Percentiles rank a stretch among this genome's conserved stretches.
Evolutionary conservation across 805 yeast genomes (phyloP).

Genomic region (Metschnikowia cerradonensis): DNA sequence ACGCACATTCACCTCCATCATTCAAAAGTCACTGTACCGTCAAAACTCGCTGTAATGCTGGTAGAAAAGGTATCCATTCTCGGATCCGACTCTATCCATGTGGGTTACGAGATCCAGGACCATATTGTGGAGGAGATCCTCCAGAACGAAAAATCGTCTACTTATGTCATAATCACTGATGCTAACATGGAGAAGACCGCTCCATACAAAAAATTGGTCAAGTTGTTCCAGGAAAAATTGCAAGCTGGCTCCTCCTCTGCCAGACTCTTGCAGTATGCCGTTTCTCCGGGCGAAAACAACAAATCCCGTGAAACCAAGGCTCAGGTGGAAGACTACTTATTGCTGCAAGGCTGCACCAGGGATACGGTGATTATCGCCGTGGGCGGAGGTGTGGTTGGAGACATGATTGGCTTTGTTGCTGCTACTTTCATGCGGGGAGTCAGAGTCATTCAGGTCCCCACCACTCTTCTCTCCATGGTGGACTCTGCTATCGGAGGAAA

Average conservation of each 20-base stretch:
- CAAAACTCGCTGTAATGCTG: slow-evolving; percentile 13
- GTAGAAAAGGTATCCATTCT: slow-evolving; percentile 65
- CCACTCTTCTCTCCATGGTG: slow-evolving; percentile 92
- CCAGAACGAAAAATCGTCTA: slow-evolving; percentile 66
- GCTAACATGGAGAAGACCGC: slow-evolving; percentile 67
- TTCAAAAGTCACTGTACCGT: slow-evolving; percentile 1
- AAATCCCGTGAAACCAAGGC: slow-evolving; percentile 89
- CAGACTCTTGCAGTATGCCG: slow-evolving; percentile 67
- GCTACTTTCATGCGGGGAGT: slow-evolving; percentile 99
- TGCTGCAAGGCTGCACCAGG: slow-evolving; percentile 84
- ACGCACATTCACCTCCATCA: neutral
- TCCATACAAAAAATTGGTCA: slow-evolving; percentile 48
- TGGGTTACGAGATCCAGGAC: slow-evolving; percentile 76
- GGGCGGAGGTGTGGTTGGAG: slow-evolving; percentile 99
- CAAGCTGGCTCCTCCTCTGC: slow-evolving; percentile 52
- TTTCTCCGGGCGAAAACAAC: slow-evolving; percentile 91
- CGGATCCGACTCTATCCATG: slow-evolving; percentile 80
- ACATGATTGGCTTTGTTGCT: slow-evolving; percentile 98
- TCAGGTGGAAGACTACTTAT: slow-evolving; percentile 83
- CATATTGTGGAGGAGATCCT: slow-evolving; percentile 72
- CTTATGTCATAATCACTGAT: slow-evolving; percentile 90
- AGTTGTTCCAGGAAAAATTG: slow-evolving; percentile 40
- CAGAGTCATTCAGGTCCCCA: slow-evolving; percentile 88
- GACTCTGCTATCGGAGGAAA: slow-evolving; percentile 98
- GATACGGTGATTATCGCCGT: slow-evolving; percentile 92